These are phyloP conservation scores for Fonsecaea pedrosoi DNA, from an alignment of 2,329 filamentous ascomycete genomes.

Conservation along the genomic window DNA sequence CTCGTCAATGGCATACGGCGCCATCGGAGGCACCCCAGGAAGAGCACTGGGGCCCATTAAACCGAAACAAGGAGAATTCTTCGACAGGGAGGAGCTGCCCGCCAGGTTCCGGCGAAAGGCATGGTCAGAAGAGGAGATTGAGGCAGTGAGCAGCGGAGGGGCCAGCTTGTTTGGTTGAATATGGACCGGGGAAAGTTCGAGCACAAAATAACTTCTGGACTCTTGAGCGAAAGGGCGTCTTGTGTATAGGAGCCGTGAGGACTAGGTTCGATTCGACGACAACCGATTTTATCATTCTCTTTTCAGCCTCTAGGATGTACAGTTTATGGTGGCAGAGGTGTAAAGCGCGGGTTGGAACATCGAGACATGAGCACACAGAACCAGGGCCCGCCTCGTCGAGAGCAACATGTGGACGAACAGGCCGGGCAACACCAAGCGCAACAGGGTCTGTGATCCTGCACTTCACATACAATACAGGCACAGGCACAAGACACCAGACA, in stretches of 20 bases:
- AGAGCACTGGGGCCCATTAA: constrained; percentile 74
- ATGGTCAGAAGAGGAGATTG: constrained; percentile 84
- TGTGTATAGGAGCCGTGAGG: background rate
- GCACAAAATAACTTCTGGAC: background rate
- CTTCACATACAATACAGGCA: background rate
- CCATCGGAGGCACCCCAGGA: constrained; percentile 68
- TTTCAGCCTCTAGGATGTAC: background rate
- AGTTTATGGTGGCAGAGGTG: background rate
- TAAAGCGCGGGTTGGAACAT: background rate
- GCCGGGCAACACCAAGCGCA: background rate
- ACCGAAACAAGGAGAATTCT: constrained; percentile 76
- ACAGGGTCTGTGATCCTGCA: background rate
- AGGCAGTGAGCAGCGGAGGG: constrained; percentile 92
- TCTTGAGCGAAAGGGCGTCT: background rate
- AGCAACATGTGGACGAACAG: background rate
- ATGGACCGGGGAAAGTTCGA: background rate
- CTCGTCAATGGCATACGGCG: constrained; percentile 44
- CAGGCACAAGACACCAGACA: background rate
- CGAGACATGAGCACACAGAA: background rate
- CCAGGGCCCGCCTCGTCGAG: background rate
- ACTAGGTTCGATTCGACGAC: background rate
- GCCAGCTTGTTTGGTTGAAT: constrained; percentile 68
- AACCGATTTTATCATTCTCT: background rate
- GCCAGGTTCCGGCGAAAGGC: constrained; percentile 77
- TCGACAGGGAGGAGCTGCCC: constrained; percentile 89